A percentile compares a stretch with the other conserved stretches of the same genome.
phyloP scores from a whole-genome alignment of 2,329 filamentous ascomycete species.

The Stylonectria norvegica region DNA sequence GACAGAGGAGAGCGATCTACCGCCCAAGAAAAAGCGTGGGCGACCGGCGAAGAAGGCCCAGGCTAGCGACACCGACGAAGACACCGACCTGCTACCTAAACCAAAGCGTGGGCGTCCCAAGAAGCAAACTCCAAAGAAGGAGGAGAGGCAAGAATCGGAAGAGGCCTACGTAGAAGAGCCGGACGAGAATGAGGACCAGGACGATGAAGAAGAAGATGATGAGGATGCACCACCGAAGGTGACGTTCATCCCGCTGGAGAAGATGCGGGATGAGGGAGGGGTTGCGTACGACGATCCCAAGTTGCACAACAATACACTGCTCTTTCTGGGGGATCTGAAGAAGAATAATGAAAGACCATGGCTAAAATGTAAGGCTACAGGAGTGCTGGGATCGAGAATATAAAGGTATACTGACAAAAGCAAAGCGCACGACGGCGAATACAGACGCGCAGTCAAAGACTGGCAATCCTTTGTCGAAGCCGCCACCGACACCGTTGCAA shows the following conservation, averaged over 20 bases:
- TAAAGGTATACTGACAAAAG: background rate
- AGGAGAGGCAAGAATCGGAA: slow-evolving; percentile 24
- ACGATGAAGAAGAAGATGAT: slow-evolving; percentile 36
- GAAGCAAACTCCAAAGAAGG: slow-evolving; percentile 19
- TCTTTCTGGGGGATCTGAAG: slow-evolving; percentile 57
- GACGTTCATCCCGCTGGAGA: slow-evolving; percentile 34
- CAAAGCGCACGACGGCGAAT: slow-evolving; percentile 74
- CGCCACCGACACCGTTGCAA: slow-evolving; percentile 66
- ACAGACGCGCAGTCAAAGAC: slow-evolving; percentile 72
- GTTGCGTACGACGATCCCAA: slow-evolving; percentile 49
- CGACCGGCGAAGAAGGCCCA: slow-evolving; percentile 5
- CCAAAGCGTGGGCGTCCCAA: slow-evolving; percentile 27
- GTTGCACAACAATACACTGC: slow-evolving; percentile 55
- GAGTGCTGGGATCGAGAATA: background rate
- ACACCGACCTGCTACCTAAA: slow-evolving; percentile 24
- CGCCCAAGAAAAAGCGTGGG: slow-evolving; percentile 15
- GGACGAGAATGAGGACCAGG: slow-evolving; percentile 25
- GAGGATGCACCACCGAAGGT: slow-evolving; percentile 32
- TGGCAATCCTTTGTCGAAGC: slow-evolving; percentile 75
- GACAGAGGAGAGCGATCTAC: background rate
- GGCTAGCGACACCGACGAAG: slow-evolving; percentile 12
- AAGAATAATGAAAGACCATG: slow-evolving; percentile 57
- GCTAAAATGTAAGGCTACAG: slow-evolving; percentile 49
- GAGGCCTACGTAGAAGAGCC: slow-evolving; percentile 26
- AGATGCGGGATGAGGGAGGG: slow-evolving; percentile 33